Evolutionary conservation across 768 basidiomycete genomes (phyloP).

Genomic region (Tylopilus intermedius): DNA sequence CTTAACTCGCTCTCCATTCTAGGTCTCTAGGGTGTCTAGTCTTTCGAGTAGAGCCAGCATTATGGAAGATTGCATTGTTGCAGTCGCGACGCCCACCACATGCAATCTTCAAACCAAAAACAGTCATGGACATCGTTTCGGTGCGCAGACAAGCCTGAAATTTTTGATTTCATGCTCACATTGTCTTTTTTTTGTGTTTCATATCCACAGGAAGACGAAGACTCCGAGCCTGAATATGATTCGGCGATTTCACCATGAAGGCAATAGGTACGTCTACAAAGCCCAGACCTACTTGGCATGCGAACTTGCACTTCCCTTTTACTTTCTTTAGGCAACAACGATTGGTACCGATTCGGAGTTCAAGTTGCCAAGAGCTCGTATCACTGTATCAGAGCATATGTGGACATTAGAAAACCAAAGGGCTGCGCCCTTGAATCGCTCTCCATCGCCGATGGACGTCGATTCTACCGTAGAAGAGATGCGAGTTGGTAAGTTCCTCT

Average conservation of each 20-base stretch:
- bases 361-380: slow-evolving; percentile 8
- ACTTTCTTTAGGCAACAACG: slow-evolving; percentile 1
- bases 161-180: too few relatives aligned
- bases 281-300: neutral
- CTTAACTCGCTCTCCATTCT: slow-evolving; percentile 37
- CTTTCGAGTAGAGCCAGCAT: slow-evolving; percentile 37
- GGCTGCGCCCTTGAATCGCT: slow-evolving; percentile 5
- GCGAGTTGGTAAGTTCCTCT: too few relatives aligned
- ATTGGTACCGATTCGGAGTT: neutral
- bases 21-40: slow-evolving; percentile 39
- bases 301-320: neutral
- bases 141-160: too few relatives aligned
- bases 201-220: too few relatives aligned
- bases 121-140: too few relatives aligned
- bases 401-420: slow-evolving; percentile 16
- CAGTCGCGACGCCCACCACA: neutral
- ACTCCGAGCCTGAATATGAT: too few relatives aligned
- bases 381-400: slow-evolving; percentile 19
- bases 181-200: too few relatives aligned
- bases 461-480: slow-evolving; percentile 1
- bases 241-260: too few relatives aligned
- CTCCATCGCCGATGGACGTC: slow-evolving; percentile 23
- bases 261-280: too few relatives aligned
- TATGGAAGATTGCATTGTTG: slow-evolving; percentile 26
- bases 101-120: too few relatives aligned